These are phyloP conservation scores for Nicotiana tomentosiformis DNA, from an alignment of 257 asterid genomes.

Conservation along the genomic window DNA sequence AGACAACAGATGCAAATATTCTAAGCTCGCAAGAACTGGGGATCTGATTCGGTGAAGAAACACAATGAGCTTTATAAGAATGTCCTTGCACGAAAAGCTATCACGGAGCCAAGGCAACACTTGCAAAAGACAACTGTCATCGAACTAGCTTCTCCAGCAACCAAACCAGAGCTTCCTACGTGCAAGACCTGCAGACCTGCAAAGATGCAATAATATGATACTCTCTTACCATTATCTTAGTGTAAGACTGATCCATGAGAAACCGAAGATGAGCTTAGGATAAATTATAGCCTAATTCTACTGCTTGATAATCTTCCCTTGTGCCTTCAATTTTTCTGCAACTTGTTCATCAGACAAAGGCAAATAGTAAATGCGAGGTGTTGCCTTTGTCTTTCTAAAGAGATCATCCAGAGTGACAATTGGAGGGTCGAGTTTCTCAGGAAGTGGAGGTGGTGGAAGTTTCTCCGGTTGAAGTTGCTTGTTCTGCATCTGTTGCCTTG, in stretches of 20 bases:
- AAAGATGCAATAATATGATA: slow-evolving; percentile 14
- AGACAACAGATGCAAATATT: slow-evolving; percentile 3
- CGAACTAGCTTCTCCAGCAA: slow-evolving; percentile 53
- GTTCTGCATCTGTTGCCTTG: slow-evolving; percentile 7
- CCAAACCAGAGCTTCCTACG: slow-evolving; percentile 40
- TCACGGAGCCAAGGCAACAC: slow-evolving; percentile 23
- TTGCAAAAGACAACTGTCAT: slow-evolving; percentile 26
- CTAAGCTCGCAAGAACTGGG: neutral
- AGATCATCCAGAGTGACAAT: slow-evolving; percentile 81
- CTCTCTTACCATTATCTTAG: slow-evolving; percentile 49
- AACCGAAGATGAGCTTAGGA: slow-evolving; percentile 26
- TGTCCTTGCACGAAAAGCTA: slow-evolving; percentile 7
- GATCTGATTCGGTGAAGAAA: neutral
- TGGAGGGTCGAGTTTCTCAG: slow-evolving; percentile 74
- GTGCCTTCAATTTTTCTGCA: slow-evolving; percentile 52
- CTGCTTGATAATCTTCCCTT: slow-evolving; percentile 30
- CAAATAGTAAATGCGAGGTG: slow-evolving; percentile 56
- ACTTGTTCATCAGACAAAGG: slow-evolving; percentile 79
- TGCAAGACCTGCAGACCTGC: slow-evolving; percentile 8
- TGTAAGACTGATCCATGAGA: slow-evolving; percentile 12
- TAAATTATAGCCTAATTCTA: slow-evolving; percentile 27
- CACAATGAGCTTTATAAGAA: neutral
- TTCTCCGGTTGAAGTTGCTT: slow-evolving; percentile 44
- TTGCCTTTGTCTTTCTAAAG: slow-evolving; percentile 36
- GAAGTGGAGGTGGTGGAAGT: slow-evolving; percentile 67